These are phyloP conservation scores for Scolecobasidium constrictum DNA, from an alignment of 2,329 filamentous ascomycete species.

Conservation along the genomic window DNA sequence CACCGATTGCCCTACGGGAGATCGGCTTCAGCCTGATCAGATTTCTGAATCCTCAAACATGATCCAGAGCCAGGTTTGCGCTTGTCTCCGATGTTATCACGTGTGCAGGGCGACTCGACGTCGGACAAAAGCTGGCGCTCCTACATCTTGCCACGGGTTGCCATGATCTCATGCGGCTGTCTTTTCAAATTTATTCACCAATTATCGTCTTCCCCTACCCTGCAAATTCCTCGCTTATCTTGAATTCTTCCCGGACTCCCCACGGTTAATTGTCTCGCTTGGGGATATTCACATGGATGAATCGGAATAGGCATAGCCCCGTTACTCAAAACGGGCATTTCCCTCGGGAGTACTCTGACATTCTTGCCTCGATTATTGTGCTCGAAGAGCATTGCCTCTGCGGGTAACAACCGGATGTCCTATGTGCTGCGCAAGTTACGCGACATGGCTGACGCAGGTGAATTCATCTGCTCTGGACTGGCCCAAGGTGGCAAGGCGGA, in stretches of 20 bases:
- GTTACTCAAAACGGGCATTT: not conserved
- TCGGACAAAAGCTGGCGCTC: too few relatives aligned
- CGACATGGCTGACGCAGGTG: not conserved
- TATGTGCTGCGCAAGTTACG: too few relatives aligned
- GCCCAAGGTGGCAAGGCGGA: too few relatives aligned
- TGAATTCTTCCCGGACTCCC: not conserved
- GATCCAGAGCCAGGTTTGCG: not conserved
- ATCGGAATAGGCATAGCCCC: not conserved
- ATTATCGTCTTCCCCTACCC: too few relatives aligned
- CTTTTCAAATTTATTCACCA: not conserved
- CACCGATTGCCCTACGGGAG: too few relatives aligned
- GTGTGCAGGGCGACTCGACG: too few relatives aligned
- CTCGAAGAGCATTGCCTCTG: not conserved
- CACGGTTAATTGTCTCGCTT: not conserved
- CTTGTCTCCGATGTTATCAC: not conserved
- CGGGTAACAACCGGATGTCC: too few relatives aligned
- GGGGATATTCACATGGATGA: not conserved
- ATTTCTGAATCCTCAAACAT: too few relatives aligned
- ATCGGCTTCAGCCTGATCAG: too few relatives aligned
- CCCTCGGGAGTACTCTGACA: not conserved
- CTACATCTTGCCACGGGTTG: too few relatives aligned
- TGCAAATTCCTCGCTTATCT: too few relatives aligned
- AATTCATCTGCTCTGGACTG: not conserved
- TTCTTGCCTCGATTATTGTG: not conserved
- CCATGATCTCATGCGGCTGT: not conserved